Percentiles rank a stretch among this genome's conserved stretches.
Evolutionary conservation across 2,329 filamentous ascomycete genomes (phyloP).

Genomic region (Diaporthe helianthi): DNA sequence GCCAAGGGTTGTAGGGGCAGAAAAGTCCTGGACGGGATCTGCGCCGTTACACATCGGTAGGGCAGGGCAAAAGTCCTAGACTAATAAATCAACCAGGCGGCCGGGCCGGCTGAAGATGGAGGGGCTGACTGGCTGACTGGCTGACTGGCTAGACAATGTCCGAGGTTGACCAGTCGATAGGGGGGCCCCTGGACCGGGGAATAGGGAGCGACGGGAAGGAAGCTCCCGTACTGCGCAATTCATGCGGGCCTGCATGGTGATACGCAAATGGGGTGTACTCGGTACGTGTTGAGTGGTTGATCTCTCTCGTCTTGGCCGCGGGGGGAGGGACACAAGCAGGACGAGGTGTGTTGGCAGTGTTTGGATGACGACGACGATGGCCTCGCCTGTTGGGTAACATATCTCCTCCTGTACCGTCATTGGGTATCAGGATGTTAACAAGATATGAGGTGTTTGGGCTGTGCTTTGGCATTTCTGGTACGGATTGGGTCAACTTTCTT

Average conservation of each 20-base stretch:
- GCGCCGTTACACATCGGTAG: background rate
- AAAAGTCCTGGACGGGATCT: constrained; percentile 13
- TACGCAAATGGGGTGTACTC: background rate
- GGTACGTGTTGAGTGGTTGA: background rate
- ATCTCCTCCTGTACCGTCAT: background rate
- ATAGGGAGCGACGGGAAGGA: constrained; percentile 16
- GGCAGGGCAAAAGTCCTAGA: constrained; percentile 21
- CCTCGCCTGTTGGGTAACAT: constrained; percentile 1
- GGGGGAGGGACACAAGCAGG: constrained; percentile 6
- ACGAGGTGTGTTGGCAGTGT: constrained; percentile 3
- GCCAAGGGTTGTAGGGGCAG: background rate
- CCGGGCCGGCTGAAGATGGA: background rate
- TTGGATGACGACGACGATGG: constrained; percentile 13
- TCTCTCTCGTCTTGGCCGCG: background rate
- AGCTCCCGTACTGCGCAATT: constrained; percentile 20
- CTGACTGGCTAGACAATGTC: constrained; percentile 2
- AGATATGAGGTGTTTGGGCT: background rate
- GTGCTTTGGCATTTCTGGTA: background rate
- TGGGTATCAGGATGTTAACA: background rate
- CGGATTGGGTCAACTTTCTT: constrained; percentile 4
- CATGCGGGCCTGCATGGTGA: constrained; percentile 7
- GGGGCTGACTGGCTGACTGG: background rate
- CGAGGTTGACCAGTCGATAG: constrained; percentile 11
- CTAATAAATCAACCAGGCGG: background rate
- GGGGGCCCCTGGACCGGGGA: constrained; percentile 3